A percentile compares a stretch with the other conserved stretches of the same genome.
These are phyloP conservation scores for Ophiocordyceps robertsii DNA, from an alignment of 2,329 filamentous ascomycete genomes.

Conservation along the genomic window DNA sequence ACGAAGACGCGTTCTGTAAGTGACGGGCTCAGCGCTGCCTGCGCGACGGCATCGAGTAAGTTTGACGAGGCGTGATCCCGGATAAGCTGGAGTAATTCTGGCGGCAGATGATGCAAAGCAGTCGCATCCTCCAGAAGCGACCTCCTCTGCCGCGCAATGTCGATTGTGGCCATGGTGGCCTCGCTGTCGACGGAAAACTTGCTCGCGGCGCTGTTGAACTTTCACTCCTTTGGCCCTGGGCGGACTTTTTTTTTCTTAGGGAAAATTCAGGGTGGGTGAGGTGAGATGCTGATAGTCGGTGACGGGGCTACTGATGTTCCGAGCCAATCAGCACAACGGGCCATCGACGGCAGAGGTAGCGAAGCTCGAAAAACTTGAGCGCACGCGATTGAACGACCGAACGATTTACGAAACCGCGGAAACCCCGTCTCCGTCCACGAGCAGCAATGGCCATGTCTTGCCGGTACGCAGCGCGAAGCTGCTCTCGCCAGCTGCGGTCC, in stretches of 20 bases:
- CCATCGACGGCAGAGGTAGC: slow-evolving; percentile 4
- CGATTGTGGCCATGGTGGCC: slow-evolving; percentile 39
- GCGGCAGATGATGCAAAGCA: slow-evolving; percentile 48
- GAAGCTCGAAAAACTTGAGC: slow-evolving; percentile 27
- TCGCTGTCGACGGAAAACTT: slow-evolving; percentile 14
- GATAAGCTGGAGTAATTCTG: slow-evolving; percentile 56
- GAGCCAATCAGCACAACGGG: slow-evolving; percentile 18
- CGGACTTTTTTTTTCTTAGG: slow-evolving; percentile 12
- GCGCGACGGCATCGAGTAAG: slow-evolving; percentile 59
- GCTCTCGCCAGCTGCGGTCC: slow-evolving; percentile 47
- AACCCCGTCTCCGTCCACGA: slow-evolving; percentile 10
- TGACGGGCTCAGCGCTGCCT: slow-evolving; percentile 53
- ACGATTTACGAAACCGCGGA: background rate
- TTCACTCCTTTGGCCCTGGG: slow-evolving; percentile 7
- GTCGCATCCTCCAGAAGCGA: slow-evolving; percentile 41
- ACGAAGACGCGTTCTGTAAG: slow-evolving; percentile 62
- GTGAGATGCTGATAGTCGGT: slow-evolving; percentile 14
- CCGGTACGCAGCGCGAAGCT: slow-evolving; percentile 51
- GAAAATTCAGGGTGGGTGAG: background rate
- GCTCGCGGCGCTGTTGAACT: slow-evolving; percentile 12
- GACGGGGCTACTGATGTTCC: slow-evolving; percentile 20
- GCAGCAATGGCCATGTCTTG: slow-evolving; percentile 48
- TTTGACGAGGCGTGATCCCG: slow-evolving; percentile 46
- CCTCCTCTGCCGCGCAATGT: slow-evolving; percentile 40
- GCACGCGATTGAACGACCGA: background rate